Evolutionary conservation across 2,329 filamentous ascomycete genomes (phyloP).

Genomic region (Talaromyces sp.): DNA sequence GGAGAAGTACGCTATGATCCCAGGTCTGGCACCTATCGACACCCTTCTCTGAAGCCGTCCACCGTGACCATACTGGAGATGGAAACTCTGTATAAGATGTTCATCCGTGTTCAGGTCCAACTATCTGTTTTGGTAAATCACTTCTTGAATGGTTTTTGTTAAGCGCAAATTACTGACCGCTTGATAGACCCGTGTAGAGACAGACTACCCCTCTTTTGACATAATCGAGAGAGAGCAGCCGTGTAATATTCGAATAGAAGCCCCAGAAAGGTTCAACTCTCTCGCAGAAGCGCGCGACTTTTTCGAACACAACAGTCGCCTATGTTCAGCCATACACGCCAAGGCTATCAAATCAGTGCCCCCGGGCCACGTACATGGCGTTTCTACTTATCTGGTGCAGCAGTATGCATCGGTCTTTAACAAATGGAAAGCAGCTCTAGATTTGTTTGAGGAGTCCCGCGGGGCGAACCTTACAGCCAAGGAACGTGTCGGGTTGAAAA

Average conservation of each 20-base stretch:
- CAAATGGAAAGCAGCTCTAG: slow-evolving; percentile 3
- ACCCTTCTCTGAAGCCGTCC: slow-evolving; percentile 12
- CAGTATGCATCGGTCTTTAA: slow-evolving; percentile 1
- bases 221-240: not conserved
- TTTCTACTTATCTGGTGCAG: slow-evolving; percentile 1
- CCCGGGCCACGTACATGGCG: not conserved
- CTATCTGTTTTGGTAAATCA: slow-evolving; percentile 1
- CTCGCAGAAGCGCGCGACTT: slow-evolving; percentile 5
- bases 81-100: slow-evolving; percentile 4
- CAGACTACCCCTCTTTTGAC: not conserved
- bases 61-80: slow-evolving; percentile 10
- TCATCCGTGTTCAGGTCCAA: slow-evolving; percentile 3
- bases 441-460: not conserved
- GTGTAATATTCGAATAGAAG: not conserved
- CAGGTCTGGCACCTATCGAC: slow-evolving; percentile 2
- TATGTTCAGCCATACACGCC: not conserved
- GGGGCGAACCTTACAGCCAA: not conserved
- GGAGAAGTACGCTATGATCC: slow-evolving; percentile 11
- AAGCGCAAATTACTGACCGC: not conserved
- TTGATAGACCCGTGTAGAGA: slow-evolving; percentile 4
- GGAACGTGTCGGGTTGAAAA: slow-evolving; percentile 2
- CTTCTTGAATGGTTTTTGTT: not conserved
- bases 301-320: not conserved
- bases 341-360: slow-evolving; percentile 3
- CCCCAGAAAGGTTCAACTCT: not conserved